Percentiles rank a stretch among this genome's conserved stretches.
These are phyloP conservation scores for Fusarium sororula DNA, from an alignment of 2,329 filamentous ascomycete genomes.

Conservation along the genomic window DNA sequence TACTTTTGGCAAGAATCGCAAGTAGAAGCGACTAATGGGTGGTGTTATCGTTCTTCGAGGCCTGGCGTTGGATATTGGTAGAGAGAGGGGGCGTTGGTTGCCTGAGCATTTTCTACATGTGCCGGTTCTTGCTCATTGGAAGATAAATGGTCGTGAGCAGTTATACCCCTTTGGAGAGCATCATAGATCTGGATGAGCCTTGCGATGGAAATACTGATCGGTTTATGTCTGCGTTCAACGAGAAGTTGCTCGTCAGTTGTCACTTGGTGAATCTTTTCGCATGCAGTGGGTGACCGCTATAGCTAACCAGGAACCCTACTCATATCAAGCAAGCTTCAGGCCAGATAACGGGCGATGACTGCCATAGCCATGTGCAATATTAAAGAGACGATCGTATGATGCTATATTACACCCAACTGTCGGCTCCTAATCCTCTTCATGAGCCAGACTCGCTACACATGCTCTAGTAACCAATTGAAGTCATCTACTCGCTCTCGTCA, in stretches of 20 bases:
- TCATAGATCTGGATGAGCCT: not conserved
- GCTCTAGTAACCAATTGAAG: not conserved
- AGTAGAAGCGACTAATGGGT: slow-evolving; percentile 23
- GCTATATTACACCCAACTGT: not conserved
- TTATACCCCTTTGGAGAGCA: slow-evolving; percentile 27
- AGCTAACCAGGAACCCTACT: not conserved
- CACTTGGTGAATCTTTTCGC: not conserved
- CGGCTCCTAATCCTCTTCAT: not conserved
- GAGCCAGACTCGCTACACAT: not conserved
- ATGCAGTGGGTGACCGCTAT: not conserved
- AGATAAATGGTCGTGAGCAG: slow-evolving; percentile 18
- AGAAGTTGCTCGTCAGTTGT: not conserved
- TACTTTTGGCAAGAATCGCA: slow-evolving; percentile 53
- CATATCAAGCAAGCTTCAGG: not conserved
- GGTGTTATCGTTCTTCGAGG: not conserved
- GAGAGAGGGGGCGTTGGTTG: not conserved
- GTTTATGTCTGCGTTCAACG: not conserved
- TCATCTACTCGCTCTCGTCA: slow-evolving; percentile 46
- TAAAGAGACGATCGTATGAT: not conserved
- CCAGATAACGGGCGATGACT: not conserved
- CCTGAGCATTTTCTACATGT: slow-evolving; percentile 1
- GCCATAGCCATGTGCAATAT: not conserved
- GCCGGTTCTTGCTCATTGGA: not conserved
- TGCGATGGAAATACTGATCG: not conserved
- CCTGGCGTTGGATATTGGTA: slow-evolving; percentile 31